Base-by-base conservation (phyloP, 2,329 filamentous ascomycete species). In the Xylaria sp. region DNA sequence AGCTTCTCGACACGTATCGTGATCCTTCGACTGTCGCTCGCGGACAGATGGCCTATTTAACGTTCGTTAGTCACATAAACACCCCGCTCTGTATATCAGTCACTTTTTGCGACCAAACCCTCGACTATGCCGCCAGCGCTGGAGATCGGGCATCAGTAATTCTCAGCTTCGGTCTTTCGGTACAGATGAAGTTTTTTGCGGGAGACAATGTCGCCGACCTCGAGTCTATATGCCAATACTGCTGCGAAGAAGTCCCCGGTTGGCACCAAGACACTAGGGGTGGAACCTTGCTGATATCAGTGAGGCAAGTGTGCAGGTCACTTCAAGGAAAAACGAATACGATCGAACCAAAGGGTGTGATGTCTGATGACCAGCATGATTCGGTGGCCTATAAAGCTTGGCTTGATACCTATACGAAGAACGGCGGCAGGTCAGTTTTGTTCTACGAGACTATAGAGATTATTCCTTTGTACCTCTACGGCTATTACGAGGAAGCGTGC, bases 81-180 rank as follows among this genome's bases (percentile, higher is more conserved):
- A 83, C 86, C 60, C 86, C 89, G n/a, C 81, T 93, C 64, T 78
- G 82, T 11, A 80, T 88, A 39, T 84, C 88, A 6, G 83, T 91
- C 8, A 81, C 82, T 1, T 85, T 89, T 65, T 84, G 93, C 32
- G 90, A 93, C 71, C 85, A 85, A 56, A 88, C 90, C 1, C 82
- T 93, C 27, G 90, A 93, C 65, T 87, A 88, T 63, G 87, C 90
- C 0, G 85, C 90, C 0, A 82, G 86, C 21, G 86, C 90, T 2
- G 92, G 92, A 1, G 92, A 95, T 75, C 86, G 91, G 34, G 89
- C 91, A 61, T 86, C 92, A 1, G 89, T 90, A 6, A 89, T 94
- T 36, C 82, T 94, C 9, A 91, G 90, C 72, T 88, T 92, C 60
- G 92, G 91, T 0, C 81, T 93, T 21, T 85, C 86, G 36, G 88